Percentiles rank a stretch among this genome's conserved stretches.
Evolutionary conservation across 2,329 filamentous ascomycete species (phyloP).

Genomic region (Cordyceps cateniannulata): DNA sequence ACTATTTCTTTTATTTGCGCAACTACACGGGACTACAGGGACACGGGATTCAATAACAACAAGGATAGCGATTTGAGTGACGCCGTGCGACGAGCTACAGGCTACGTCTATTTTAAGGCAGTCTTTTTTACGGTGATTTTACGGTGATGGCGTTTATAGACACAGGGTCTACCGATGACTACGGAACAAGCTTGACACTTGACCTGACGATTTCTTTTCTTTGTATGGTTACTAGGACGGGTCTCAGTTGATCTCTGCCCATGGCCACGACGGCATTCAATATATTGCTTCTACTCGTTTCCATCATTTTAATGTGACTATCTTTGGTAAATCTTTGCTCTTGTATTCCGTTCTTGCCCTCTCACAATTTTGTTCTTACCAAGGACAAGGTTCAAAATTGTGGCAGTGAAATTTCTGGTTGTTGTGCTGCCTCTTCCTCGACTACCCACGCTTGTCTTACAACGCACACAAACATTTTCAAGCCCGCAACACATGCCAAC

Average conservation of each 20-base stretch:
- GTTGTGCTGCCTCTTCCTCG: too few relatives aligned
- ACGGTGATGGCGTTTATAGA: conserved; percentile 7
- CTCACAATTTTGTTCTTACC: too few relatives aligned
- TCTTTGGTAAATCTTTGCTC: too few relatives aligned
- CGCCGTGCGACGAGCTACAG: neutral
- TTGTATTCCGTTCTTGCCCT: too few relatives aligned
- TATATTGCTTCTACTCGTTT: conserved; percentile 2
- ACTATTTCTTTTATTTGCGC: neutral
- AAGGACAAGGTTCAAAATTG: too few relatives aligned
- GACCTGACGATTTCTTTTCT: conserved; percentile 10
- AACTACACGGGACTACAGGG: conserved; percentile 1
- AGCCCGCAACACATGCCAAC: too few relatives aligned
- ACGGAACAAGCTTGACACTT: conserved; percentile 9
- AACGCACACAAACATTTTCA: too few relatives aligned
- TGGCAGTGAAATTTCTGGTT: too few relatives aligned
- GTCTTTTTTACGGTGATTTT: neutral
- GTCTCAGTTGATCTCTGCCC: conserved; percentile 3
- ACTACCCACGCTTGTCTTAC: too few relatives aligned
- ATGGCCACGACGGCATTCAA: conserved; percentile 10
- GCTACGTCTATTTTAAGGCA: neutral
- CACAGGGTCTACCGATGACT: conserved; percentile 1
- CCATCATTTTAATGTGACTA: too few relatives aligned
- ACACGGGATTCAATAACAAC: conserved; percentile 1
- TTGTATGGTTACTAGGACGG: conserved; percentile 9
- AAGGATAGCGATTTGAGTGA: neutral